A percentile compares a stretch with the other conserved stretches of the same genome.
Conservation (phyloP, 208 protist genomes). For the Acanthamoeba pearcei region DNA sequence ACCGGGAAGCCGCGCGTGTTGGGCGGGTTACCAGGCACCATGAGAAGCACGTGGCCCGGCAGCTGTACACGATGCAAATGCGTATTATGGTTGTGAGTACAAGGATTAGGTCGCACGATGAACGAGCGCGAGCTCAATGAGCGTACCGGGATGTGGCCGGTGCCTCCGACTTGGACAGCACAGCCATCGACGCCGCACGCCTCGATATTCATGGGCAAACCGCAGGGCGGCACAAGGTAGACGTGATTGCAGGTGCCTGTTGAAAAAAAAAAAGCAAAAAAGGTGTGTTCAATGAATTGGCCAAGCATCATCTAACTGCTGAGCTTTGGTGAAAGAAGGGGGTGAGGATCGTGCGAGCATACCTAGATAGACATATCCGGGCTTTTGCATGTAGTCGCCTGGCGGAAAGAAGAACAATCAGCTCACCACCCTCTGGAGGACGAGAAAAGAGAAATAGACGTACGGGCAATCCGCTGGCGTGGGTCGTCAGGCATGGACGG, state of each 20-base stretch:
- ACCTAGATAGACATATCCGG: not conserved
- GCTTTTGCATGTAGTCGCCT: slow-evolving; percentile 23
- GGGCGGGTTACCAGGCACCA: not conserved
- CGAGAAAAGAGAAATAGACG: not conserved
- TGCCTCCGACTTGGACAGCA: not conserved
- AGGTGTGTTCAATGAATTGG: too few relatives aligned
- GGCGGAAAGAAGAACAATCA: not conserved
- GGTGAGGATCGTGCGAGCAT: not conserved
- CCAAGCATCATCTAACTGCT: too few relatives aligned
- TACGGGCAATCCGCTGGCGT: not conserved
- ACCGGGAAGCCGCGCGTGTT: not conserved
- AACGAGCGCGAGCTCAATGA: too few relatives aligned
- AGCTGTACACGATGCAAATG: not conserved
- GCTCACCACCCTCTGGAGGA: not conserved
- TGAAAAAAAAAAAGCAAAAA: too few relatives aligned
- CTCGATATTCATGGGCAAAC: slow-evolving; percentile 45
- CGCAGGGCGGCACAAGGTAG: slow-evolving; percentile 28
- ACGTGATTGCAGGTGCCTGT: slow-evolving; percentile 2
- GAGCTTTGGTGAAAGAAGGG: not conserved
- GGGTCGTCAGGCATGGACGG: slow-evolving; percentile 48
- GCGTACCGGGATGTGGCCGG: not conserved
- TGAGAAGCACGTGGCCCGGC: slow-evolving; percentile 13
- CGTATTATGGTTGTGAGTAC: too few relatives aligned
- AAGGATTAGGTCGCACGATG: not conserved
- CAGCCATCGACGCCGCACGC: slow-evolving; percentile 43